Evolutionary conservation across 306 rosid species (phyloP).

Genomic region (Rubus parviflorus): DNA sequence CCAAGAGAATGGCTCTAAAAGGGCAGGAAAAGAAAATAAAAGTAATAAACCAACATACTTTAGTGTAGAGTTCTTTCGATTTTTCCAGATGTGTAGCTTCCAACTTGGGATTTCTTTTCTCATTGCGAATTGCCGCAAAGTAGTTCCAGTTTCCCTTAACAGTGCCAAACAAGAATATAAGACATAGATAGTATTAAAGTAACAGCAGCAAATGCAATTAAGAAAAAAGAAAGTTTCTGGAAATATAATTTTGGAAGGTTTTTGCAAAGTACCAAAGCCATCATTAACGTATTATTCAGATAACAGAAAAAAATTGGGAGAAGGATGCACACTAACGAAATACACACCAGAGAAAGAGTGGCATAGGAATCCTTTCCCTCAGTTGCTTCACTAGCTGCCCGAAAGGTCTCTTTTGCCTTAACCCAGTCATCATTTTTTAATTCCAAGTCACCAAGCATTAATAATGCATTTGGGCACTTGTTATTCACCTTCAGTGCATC

Average conservation of each 20-base stretch:
- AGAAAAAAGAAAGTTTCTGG: neutral
- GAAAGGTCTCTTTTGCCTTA: conserved; percentile 94
- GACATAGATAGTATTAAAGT: conserved; percentile 14
- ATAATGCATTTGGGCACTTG: conserved; percentile 88
- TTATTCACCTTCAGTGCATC: conserved; percentile 90
- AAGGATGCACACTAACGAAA: conserved; percentile 25
- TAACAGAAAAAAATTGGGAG: conserved; percentile 24
- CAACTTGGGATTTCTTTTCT: conserved; percentile 95
- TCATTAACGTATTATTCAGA: neutral
- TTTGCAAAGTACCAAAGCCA: conserved; percentile 6
- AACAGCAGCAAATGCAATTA: neutral
- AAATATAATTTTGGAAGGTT: neutral
- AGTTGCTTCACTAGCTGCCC: conserved; percentile 94
- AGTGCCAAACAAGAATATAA: conserved; percentile 34
- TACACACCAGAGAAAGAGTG: conserved; percentile 80
- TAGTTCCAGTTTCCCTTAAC: conserved; percentile 98
- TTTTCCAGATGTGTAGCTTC: conserved; percentile 99
- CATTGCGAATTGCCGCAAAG: conserved; percentile 97
- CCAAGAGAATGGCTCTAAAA: conserved; percentile 16
- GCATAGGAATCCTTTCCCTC: conserved; percentile 96
- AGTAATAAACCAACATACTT: conserved; percentile 39
- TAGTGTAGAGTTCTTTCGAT: conserved; percentile 90
- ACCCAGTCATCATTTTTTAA: conserved; percentile 98
- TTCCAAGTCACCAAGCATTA: conserved; percentile 98
- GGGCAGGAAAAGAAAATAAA: conserved; percentile 16